Conservation (phyloP, 1,284 basidiomycete species). For the Coniferiporia weirii region DNA sequence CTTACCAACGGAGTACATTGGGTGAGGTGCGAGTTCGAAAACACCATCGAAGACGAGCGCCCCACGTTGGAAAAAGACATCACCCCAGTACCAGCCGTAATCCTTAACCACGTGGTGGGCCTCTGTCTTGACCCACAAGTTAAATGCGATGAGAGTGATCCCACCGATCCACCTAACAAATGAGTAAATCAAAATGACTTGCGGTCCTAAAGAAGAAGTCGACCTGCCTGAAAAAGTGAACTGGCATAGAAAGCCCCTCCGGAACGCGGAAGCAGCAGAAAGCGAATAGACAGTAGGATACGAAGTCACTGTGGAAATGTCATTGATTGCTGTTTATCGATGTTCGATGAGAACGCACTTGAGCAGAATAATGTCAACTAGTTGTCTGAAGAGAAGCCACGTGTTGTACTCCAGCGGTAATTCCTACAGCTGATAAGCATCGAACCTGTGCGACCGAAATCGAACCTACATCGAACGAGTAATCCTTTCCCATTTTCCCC, state of each 20-base stretch:
- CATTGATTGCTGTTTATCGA: neutral
- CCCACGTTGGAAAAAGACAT: constrained; percentile 91
- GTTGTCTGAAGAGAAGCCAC: constrained; percentile 89
- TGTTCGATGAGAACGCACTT: constrained; percentile 58
- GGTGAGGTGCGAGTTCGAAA: constrained; percentile 88
- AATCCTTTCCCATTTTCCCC: constrained; percentile 93
- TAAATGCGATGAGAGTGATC: constrained; percentile 84
- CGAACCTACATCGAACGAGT: constrained; percentile 79
- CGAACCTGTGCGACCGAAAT: neutral
- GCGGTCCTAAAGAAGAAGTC: neutral
- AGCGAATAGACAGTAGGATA: constrained; percentile 94
- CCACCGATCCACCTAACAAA: constrained; percentile 78
- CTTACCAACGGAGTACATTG: constrained; percentile 91
- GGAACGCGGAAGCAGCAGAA: constrained; percentile 87
- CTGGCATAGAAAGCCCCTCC: constrained; percentile 62
- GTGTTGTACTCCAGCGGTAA: constrained; percentile 82
- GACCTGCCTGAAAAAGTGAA: constrained; percentile 73
- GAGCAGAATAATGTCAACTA: constrained; percentile 92
- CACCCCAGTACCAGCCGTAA: constrained; percentile 97
- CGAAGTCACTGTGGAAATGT: constrained; percentile 68
- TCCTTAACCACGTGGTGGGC: constrained; percentile 95
- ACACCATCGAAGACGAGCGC: constrained; percentile 96
- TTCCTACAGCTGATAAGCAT: constrained; percentile 41
- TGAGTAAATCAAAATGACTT: constrained; percentile 11
- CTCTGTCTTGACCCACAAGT: constrained; percentile 98